Evolutionary conservation across 163 green algal species (phyloP).

Genomic region (Prototheca cutis): DNA sequence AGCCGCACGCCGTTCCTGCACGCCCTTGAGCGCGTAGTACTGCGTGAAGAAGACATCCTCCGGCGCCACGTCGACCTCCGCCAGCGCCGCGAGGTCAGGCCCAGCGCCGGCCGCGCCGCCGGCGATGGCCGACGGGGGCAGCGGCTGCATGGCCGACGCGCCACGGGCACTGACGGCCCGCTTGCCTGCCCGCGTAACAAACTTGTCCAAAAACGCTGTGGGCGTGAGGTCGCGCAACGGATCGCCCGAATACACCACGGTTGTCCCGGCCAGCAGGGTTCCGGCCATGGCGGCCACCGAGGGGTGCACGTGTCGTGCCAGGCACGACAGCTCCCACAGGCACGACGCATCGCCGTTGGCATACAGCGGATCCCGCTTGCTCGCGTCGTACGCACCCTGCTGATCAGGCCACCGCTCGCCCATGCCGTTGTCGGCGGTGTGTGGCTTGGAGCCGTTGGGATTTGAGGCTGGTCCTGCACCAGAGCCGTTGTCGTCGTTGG

Average conservation of each 20-base stretch:
- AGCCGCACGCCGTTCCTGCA: constrained; percentile 4
- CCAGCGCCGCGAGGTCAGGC: constrained; percentile 44
- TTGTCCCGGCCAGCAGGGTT: constrained; percentile 57
- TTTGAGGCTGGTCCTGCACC: too few species aligned
- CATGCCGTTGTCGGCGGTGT: neutral
- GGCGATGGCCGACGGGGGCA: too few species aligned
- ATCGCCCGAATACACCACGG: constrained; percentile 73
- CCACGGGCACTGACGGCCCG: constrained; percentile 17
- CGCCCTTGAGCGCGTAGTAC: constrained; percentile 29
- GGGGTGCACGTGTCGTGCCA: constrained; percentile 78
- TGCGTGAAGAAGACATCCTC: constrained; percentile 71
- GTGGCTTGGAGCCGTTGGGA: neutral
- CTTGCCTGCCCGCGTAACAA: constrained; percentile 68
- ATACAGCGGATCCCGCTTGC: constrained; percentile 55
- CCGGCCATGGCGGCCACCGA: constrained; percentile 77
- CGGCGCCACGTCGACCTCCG: constrained; percentile 42
- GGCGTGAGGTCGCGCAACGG: constrained; percentile 77
- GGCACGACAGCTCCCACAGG: constrained; percentile 81
- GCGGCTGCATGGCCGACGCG: constrained; percentile 66
- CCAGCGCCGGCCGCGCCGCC: neutral
- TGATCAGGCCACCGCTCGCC: neutral
- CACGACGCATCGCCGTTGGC: constrained; percentile 54
- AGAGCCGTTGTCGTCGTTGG: too few species aligned
- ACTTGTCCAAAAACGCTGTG: constrained; percentile 85
- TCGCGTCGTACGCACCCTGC: neutral